Base-by-base conservation (phyloP, 2,329 filamentous ascomycete genomes). In the Hymenoscyphus fructigenus region DNA sequence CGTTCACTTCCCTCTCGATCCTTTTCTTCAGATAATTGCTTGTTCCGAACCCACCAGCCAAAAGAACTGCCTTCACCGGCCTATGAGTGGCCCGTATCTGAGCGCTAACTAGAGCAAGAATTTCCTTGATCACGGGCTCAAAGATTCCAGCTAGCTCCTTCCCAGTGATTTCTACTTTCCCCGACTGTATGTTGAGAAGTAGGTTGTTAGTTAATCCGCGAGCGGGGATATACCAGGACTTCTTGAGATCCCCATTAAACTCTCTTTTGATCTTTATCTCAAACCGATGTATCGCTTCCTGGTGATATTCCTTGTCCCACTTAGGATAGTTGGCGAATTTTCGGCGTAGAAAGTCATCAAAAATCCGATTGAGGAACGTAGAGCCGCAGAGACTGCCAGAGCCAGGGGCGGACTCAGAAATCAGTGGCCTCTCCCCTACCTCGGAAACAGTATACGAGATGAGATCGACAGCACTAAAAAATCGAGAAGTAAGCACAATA, bases 161-260 rank as follows among this genome's bases (percentile, higher is more conserved):
- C 0, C 76, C 77, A 41, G 75, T 78, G 29, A 83, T 67, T 0
- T 75, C 67, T 41, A 78, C 77, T 3, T 89, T 91, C 63, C 84
- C 84, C 60, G 86, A 85, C 63, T 87, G 83, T 65, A 86, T 76
- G 64, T 76, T 75, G 67, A 79, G 79, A 2, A 73, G 78, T 69
- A 58, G 72, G 71, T 75, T 82, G 66, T 65, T 76, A 4, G 15
- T 6, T 68, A 66, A 76, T 59, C 75, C 76, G 63, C 73, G 81
- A 63, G 60, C 57, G 10, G 56, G 29, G 66, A 79, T 65, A 56
- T 75, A 71, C 72, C 83, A 65, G 65, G 70, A 65, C 75, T 79
- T 74, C 6, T 71, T 75, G 20, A 20, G 5, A 32, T 60, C 47
- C 34, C 38, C 23, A 12, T 57, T 50, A 50, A 64, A 66, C 15